These are phyloP conservation scores for Huntiella bhutanensis DNA, from an alignment of 2,329 filamentous ascomycete species.

Conservation along the genomic window DNA sequence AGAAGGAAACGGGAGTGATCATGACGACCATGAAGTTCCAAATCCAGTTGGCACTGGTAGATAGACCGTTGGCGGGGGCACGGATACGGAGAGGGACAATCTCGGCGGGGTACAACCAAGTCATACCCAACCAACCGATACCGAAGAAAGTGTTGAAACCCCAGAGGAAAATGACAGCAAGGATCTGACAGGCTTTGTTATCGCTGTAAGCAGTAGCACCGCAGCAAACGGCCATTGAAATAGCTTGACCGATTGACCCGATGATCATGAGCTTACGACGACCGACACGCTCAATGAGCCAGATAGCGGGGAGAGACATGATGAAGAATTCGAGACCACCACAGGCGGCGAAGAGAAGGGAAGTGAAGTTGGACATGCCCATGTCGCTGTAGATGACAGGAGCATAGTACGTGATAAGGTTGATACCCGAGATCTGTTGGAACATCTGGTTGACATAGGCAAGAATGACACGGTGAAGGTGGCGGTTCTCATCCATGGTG, in stretches of 20 bases:
- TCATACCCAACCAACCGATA: constrained; percentile 22
- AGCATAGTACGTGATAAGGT: constrained; percentile 45
- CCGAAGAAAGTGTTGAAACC: constrained; percentile 42
- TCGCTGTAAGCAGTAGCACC: constrained; percentile 21
- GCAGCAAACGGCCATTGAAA: constrained; percentile 41
- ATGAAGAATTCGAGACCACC: constrained; percentile 33
- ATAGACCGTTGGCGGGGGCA: constrained; percentile 38
- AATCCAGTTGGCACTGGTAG: constrained; percentile 37
- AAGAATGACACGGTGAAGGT: constrained; percentile 35
- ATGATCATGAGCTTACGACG: constrained; percentile 55
- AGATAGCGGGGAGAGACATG: constrained; percentile 24
- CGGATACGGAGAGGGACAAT: constrained; percentile 49
- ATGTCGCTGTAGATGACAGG: constrained; percentile 34
- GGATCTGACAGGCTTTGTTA: constrained; percentile 30
- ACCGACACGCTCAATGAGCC: constrained; percentile 46
- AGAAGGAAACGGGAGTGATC: constrained; percentile 40
- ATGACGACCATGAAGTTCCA: constrained; percentile 47
- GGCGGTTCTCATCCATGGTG: constrained; percentile 32
- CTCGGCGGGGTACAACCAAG: constrained; percentile 47
- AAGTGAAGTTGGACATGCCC: constrained; percentile 32
- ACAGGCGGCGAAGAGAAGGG: constrained; percentile 28
- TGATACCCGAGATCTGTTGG: constrained; percentile 44
- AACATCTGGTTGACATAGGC: constrained; percentile 45
- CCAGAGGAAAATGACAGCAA: constrained; percentile 48
- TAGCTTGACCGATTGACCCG: constrained; percentile 38